A percentile compares a stretch with the other conserved stretches of the same genome.
phyloP scores from a whole-genome alignment of 164 flowering plant genomes.

The Umbilicus rupestris region DNA sequence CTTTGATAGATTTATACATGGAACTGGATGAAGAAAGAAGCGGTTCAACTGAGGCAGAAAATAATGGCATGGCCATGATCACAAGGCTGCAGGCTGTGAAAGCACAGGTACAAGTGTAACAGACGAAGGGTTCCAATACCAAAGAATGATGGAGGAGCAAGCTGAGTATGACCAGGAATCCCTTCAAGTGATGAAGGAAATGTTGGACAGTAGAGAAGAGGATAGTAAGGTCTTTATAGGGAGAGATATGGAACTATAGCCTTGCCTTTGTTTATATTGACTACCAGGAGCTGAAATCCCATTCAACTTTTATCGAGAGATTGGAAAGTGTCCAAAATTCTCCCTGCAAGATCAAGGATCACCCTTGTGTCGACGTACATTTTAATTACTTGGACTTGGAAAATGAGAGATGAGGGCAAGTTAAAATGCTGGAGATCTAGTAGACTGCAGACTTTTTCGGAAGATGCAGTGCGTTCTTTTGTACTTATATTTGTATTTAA shows the following conservation, averaged over 20 bases:
- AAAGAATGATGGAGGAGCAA: slow-evolving; percentile 57
- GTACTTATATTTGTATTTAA: too few relatives aligned
- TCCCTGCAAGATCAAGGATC: too few relatives aligned
- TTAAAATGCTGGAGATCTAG: neutral
- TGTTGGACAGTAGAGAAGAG: slow-evolving; percentile 29
- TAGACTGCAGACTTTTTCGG: neutral
- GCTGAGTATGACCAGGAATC: slow-evolving; percentile 60
- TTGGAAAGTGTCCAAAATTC: neutral
- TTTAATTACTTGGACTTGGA: neutral
- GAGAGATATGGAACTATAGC: slow-evolving; percentile 15
- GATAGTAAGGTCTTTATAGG: slow-evolving; percentile 29
- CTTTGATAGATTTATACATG: slow-evolving; percentile 30
- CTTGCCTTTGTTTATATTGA: neutral
- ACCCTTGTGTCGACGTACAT: too few relatives aligned
- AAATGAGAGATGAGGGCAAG: neutral
- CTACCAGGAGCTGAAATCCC: neutral
- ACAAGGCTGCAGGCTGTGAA: slow-evolving; percentile 47
- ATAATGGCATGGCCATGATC: slow-evolving; percentile 60
- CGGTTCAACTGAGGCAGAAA: slow-evolving; percentile 42
- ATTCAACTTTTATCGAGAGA: too few relatives aligned
- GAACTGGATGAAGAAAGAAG: slow-evolving; percentile 50
- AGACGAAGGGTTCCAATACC: slow-evolving; percentile 49
- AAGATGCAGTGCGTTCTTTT: neutral
- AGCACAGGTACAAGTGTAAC: slow-evolving; percentile 47
- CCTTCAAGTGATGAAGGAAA: slow-evolving; percentile 24